These are phyloP conservation scores for Colletotrichum tabaci DNA, from an alignment of 2,329 filamentous ascomycete genomes.

Conservation along the genomic window DNA sequence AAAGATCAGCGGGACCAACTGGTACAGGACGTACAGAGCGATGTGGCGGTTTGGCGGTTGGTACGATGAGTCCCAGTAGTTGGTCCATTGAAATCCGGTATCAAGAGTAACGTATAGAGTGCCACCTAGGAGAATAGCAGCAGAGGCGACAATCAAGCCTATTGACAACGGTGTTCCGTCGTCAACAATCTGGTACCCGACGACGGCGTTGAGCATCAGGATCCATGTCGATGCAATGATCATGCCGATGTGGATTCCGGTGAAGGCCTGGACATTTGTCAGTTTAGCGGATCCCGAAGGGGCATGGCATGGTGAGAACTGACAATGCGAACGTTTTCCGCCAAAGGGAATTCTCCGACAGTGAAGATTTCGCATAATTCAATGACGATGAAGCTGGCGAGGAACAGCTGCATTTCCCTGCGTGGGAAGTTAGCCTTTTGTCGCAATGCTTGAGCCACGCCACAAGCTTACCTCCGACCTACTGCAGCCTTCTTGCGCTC, in stretches of 20 bases:
- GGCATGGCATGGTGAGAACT: slow-evolving; percentile 51
- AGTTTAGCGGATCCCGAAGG: neutral
- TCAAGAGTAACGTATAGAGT: slow-evolving; percentile 97
- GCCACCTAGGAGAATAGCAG: slow-evolving; percentile 82
- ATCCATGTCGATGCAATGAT: slow-evolving; percentile 93
- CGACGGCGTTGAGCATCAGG: slow-evolving; percentile 89
- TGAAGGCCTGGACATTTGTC: slow-evolving; percentile 76
- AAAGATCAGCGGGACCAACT: slow-evolving; percentile 89
- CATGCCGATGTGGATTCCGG: slow-evolving; percentile 89
- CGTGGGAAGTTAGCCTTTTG: slow-evolving; percentile 44
- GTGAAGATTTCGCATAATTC: slow-evolving; percentile 98
- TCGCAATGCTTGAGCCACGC: slow-evolving; percentile 24
- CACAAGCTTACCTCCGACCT: slow-evolving; percentile 80
- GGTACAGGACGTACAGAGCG: slow-evolving; percentile 93
- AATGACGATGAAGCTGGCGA: slow-evolving; percentile 87
- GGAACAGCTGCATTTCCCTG: slow-evolving; percentile 97
- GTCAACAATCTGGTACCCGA: slow-evolving; percentile 94
- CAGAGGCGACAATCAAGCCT: slow-evolving; percentile 80
- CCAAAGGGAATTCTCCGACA: slow-evolving; percentile 88
- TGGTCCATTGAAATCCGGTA: slow-evolving; percentile 89
- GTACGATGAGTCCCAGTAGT: slow-evolving; percentile 77
- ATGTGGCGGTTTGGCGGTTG: slow-evolving; percentile 77
- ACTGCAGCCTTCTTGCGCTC: slow-evolving; percentile 95
- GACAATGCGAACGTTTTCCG: slow-evolving; percentile 79
- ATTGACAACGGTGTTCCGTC: slow-evolving; percentile 91